Conservation (phyloP, 2,329 filamentous ascomycete genomes). For the Cordyceps militaris region DNA sequence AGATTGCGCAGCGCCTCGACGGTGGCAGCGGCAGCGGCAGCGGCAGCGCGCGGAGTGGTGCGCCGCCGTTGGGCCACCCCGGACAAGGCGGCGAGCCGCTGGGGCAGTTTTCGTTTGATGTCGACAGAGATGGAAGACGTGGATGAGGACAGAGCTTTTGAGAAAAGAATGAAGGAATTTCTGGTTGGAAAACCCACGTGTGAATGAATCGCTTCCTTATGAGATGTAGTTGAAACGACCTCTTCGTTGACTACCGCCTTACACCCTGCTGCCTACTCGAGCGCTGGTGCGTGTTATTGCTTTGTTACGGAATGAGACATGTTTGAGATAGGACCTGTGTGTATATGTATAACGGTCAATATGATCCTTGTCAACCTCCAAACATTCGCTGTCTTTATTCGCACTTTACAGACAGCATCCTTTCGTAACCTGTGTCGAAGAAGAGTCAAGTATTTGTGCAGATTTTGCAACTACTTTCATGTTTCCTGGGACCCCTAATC, state of each 20-base stretch:
- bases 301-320: neutral
- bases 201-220: neutral
- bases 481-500: no score
- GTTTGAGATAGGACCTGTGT: neutral
- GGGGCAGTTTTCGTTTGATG: constrained; percentile 56
- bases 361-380: no score
- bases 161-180: neutral
- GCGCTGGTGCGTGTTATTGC: neutral
- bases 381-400: no score
- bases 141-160: neutral
- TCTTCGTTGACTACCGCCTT: neutral
- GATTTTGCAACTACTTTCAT: no score
- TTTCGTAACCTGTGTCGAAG: no score
- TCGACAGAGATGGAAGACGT: constrained; percentile 21
- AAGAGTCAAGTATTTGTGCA: no score
- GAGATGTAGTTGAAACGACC: neutral
- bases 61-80: constrained; percentile 32
- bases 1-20: constrained; percentile 53
- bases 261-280: neutral
- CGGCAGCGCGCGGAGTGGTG: no score
- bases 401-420: no score
- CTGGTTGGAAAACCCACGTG: neutral
- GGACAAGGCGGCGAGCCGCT: constrained; percentile 39
- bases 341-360: neutral
- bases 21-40: constrained; percentile 38